phyloP scores from a whole-genome alignment of 108 stramenopile species.

The Parietichytrium sp. region DNA sequence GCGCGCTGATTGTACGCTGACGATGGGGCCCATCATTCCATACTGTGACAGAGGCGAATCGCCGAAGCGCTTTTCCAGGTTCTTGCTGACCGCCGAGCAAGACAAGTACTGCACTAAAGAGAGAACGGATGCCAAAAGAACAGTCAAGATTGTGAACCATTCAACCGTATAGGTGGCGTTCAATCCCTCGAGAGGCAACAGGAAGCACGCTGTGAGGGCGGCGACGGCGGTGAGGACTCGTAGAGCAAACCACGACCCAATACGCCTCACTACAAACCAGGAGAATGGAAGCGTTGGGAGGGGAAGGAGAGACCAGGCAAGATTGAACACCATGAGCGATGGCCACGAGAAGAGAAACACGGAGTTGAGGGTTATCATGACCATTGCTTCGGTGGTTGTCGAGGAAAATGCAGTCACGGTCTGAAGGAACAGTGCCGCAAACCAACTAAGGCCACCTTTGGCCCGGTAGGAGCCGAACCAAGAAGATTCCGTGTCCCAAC shows the following conservation, averaged over 20 bases:
- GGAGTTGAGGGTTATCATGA: background rate
- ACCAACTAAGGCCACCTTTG: too few relatives aligned
- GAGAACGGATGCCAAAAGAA: background rate
- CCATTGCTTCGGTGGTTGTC: background rate
- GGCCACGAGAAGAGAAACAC: constrained; percentile 10
- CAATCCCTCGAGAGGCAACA: background rate
- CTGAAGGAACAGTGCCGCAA: too few relatives aligned
- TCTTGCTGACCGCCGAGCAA: too few relatives aligned
- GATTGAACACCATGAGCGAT: background rate
- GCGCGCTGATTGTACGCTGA: background rate
- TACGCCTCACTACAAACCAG: background rate
- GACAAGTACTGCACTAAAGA: background rate
- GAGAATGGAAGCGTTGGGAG: background rate
- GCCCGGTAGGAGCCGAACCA: too few relatives aligned
- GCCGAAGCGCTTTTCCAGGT: background rate
- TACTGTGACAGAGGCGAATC: constrained; percentile 11
- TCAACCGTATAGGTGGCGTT: background rate
- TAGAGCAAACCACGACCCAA: background rate
- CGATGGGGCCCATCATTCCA: background rate
- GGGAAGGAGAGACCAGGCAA: background rate
- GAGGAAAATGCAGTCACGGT: background rate
- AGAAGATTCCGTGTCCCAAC: too few relatives aligned
- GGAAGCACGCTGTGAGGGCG: background rate
- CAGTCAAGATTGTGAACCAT: background rate
- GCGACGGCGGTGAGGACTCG: background rate